These are phyloP conservation scores for Symmetrospora coprosmae DNA, from an alignment of 768 basidiomycete species.

Conservation along the genomic window DNA sequence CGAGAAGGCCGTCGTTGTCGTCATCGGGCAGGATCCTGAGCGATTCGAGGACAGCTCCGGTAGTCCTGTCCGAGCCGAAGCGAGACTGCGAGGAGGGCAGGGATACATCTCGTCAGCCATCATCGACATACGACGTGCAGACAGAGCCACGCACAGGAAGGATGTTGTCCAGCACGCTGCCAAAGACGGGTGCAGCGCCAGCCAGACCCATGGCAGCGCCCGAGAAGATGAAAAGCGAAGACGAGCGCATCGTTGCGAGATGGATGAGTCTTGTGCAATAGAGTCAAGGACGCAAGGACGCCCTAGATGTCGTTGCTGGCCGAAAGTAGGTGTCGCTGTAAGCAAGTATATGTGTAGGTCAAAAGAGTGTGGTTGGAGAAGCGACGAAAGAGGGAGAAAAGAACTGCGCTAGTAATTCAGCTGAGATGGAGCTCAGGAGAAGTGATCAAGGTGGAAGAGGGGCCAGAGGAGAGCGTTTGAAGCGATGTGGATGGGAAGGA, in stretches of 20 bases:
- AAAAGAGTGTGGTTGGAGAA: background rate
- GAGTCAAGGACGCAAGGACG: background rate
- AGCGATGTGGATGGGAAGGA: background rate
- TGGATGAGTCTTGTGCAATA: background rate
- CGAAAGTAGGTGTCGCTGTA: too few relatives aligned
- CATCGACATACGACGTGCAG: background rate
- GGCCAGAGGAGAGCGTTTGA: background rate
- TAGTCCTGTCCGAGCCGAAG: background rate
- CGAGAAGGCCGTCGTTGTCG: slow-evolving; percentile 17
- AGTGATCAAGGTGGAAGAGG: background rate
- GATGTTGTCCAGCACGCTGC: background rate
- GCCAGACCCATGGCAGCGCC: background rate
- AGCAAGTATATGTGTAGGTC: too few relatives aligned
- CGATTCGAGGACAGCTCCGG: slow-evolving; percentile 1
- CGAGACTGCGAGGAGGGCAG: background rate
- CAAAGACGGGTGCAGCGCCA: background rate
- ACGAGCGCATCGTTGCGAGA: background rate
- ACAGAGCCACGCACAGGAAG: background rate
- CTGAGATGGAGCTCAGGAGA: background rate
- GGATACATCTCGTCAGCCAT: background rate
- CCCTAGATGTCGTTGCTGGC: too few relatives aligned
- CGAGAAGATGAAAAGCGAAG: background rate
- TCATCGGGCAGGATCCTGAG: slow-evolving; percentile 13
- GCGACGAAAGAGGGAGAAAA: too few relatives aligned
- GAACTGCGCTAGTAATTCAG: background rate